Evolutionary conservation across 345 rosid species (phyloP).

Genomic region (Eucalyptus caleyi): DNA sequence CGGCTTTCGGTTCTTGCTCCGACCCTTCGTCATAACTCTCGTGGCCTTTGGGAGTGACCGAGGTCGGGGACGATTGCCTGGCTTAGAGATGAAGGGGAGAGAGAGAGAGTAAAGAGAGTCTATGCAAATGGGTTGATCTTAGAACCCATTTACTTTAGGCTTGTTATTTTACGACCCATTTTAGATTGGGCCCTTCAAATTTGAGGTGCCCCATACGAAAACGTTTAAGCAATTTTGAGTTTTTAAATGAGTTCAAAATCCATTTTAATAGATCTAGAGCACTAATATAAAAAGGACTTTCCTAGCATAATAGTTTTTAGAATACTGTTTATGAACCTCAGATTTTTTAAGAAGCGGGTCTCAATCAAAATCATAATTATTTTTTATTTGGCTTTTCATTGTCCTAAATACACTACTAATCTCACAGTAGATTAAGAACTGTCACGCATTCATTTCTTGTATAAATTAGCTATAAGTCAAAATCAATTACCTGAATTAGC

Average conservation of each 20-base stretch:
- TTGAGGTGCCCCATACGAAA: neutral
- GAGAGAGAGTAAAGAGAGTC: neutral
- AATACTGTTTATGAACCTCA: accelerated
- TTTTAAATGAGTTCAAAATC: neutral
- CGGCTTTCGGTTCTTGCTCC: constrained; percentile 64
- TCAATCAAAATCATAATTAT: too few relatives aligned
- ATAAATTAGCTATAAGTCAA: neutral
- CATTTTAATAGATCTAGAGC: neutral
- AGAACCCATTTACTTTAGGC: neutral
- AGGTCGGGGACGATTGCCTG: neutral
- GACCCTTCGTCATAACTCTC: constrained; percentile 22
- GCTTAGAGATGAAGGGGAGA: neutral
- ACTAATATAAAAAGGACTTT: neutral
- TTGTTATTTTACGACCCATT: neutral
- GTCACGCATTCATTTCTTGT: accelerated
- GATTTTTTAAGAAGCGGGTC: too few relatives aligned
- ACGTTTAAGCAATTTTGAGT: neutral
- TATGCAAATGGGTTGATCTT: neutral
- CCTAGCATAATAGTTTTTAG: too few relatives aligned
- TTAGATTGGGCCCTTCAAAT: neutral
- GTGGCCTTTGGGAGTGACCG: neutral
- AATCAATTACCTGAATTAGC: neutral
- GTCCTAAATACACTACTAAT: too few relatives aligned
- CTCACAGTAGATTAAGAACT: too few relatives aligned
- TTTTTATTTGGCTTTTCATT: too few relatives aligned